These are phyloP conservation scores for Plantago elongata DNA, from an alignment of 257 asterid species.

Conservation along the genomic window DNA sequence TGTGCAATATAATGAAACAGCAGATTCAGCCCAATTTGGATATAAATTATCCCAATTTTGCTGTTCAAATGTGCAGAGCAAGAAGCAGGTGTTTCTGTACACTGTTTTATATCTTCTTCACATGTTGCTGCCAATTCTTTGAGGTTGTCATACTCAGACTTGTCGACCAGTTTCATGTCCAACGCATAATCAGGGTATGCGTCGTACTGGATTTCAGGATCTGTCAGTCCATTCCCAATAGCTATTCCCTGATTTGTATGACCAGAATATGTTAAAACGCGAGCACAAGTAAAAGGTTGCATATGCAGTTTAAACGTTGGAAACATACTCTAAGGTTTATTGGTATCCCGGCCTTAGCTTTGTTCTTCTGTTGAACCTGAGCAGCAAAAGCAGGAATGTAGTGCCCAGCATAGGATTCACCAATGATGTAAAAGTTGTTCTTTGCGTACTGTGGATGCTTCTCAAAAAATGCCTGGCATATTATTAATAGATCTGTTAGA, in stretches of 20 bases:
- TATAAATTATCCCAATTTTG: no score
- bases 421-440: conserved; percentile 45
- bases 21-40: no score
- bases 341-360: conserved; percentile 22
- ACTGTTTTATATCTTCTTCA: conserved; percentile 18
- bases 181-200: conserved; percentile 45
- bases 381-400: conserved; percentile 52
- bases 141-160: conserved; percentile 15
- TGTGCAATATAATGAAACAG: no score
- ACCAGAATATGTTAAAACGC: not conserved
- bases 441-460: conserved; percentile 38
- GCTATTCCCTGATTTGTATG: conserved; percentile 26
- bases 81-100: conserved; percentile 22
- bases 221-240: conserved; percentile 41
- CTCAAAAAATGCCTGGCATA: conserved; percentile 33
- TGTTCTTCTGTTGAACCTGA: conserved; percentile 31
- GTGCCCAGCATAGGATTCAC: conserved; percentile 64
- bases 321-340: conserved; percentile 26
- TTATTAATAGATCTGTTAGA: not conserved
- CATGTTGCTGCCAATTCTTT: conserved; percentile 23
- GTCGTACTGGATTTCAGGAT: conserved; percentile 38
- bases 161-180: conserved; percentile 29
- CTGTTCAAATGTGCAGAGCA: not conserved
- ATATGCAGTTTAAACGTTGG: not conserved
- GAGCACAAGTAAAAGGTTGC: not conserved